A percentile compares a stretch with the other conserved stretches of the same genome.
Conservation (phyloP, 1,284 basidiomycete species). For the Austroboletus rostrupii region DNA sequence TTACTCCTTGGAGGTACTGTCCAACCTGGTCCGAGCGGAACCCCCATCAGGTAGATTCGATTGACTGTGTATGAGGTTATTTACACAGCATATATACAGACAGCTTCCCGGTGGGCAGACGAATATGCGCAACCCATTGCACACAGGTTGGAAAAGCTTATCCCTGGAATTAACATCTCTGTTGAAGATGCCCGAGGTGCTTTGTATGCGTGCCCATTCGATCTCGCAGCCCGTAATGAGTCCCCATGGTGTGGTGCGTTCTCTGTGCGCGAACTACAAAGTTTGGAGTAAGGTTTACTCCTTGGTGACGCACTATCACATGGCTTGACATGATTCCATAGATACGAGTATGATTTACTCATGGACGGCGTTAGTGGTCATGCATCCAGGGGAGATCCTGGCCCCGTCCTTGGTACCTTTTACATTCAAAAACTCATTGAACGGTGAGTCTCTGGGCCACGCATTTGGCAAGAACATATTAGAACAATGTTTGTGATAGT, state of each 20-base stretch:
- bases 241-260: slow-evolving; percentile 45
- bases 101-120: slow-evolving; percentile 34
- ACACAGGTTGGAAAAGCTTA: slow-evolving; percentile 33
- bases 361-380: slow-evolving; percentile 46
- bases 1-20: slow-evolving; percentile 44
- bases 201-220: slow-evolving; percentile 45
- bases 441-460: slow-evolving; percentile 22
- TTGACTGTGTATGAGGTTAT: background rate
- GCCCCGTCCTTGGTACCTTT: slow-evolving; percentile 40
- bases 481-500: slow-evolving; percentile 18
- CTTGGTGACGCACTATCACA: background rate
- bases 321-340: background rate
- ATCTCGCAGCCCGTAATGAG: slow-evolving; percentile 35
- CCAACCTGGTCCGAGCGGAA: slow-evolving; percentile 1
- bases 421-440: slow-evolving; percentile 43
- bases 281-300: slow-evolving; percentile 36
- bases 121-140: slow-evolving; percentile 40
- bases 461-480: background rate
- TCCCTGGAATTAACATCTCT: slow-evolving; percentile 34
- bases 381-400: slow-evolving; percentile 37
- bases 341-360: slow-evolving; percentile 44
- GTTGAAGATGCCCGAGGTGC: slow-evolving; percentile 39
- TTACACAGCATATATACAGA: slow-evolving; percentile 14
- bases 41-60: slow-evolving; percentile 6
- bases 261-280: slow-evolving; percentile 33